Evolutionary conservation across 192 early-diverging fungal species (phyloP).

Genomic region (Allomyces macrogynus): DNA sequence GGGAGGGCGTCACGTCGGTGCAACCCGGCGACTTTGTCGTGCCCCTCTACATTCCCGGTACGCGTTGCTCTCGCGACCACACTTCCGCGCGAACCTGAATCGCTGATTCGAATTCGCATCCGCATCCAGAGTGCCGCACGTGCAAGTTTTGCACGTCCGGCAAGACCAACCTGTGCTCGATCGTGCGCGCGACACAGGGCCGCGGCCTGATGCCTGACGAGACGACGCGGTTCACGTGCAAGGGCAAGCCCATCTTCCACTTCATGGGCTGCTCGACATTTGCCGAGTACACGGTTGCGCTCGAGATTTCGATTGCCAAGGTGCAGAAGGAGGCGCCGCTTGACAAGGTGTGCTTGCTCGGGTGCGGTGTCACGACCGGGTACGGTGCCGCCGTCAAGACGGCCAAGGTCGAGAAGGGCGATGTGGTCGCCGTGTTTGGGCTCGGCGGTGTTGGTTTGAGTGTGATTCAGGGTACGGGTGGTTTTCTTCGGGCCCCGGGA

Average conservation of each 20-base stretch:
- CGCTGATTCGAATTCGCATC: slow-evolving; percentile 3
- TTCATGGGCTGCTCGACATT: slow-evolving; percentile 96
- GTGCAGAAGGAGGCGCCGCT: slow-evolving; percentile 54
- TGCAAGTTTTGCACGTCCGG: slow-evolving; percentile 96
- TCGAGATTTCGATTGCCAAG: slow-evolving; percentile 82
- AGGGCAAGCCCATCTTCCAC: slow-evolving; percentile 71
- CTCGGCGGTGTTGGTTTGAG: slow-evolving; percentile 83
- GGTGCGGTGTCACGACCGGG: slow-evolving; percentile 91
- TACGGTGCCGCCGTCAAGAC: slow-evolving; percentile 89
- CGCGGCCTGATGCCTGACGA: slow-evolving; percentile 88
- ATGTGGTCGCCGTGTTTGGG: slow-evolving; percentile 76
- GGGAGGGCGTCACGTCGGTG: slow-evolving; percentile 80
- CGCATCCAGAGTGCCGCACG: slow-evolving; percentile 43
- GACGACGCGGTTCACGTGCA: slow-evolving; percentile 77
- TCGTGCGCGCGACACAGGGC: slow-evolving; percentile 78
- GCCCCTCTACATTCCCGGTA: slow-evolving; percentile 58
- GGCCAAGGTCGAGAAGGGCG: slow-evolving; percentile 65
- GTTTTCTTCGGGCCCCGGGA: too few relatives aligned
- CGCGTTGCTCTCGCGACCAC: neutral
- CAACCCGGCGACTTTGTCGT: slow-evolving; percentile 86
- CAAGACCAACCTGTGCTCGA: slow-evolving; percentile 92
- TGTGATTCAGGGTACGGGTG: slow-evolving; percentile 63
- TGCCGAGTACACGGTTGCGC: slow-evolving; percentile 82
- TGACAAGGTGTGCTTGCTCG: slow-evolving; percentile 75
- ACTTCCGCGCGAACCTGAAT: neutral